Evolutionary conservation across 352 stramenopile genomes (phyloP), one percentile per base, ranked within the genome.

Genomic region (Thalassiosira hispida): DNA sequence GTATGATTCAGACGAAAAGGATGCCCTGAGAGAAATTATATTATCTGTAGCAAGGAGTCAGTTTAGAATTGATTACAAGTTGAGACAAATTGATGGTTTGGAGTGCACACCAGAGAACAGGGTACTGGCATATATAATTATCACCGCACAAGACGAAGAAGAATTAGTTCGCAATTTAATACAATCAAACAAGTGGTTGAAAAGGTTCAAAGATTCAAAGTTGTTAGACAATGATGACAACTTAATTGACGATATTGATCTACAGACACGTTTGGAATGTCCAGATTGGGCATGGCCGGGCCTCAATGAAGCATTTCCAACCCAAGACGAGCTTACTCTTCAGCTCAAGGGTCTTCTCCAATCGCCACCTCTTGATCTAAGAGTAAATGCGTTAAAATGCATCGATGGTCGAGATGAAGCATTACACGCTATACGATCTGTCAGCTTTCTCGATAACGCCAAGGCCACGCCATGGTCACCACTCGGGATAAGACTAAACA

Each of bases 311-410:
- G 59, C 33, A 25, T 67, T 55, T 55, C 59, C 59, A 12, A 18
- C 33, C 11, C n/a, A 67, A 40, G 59, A 67, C 5, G 35, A 25
- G 18, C 42, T 67, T n/a, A 49, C 59, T 8, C 35, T 51, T 40
- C 27, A 67, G 4, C 18, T 67, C n/a, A 20, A 40, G 8, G 31
- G 14, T 55, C 31, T 67, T 29, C 29, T 55, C 16, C 35, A 55
- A 23, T 22, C 59, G n/a, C 27, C 59, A 31, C 27, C 38, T 3
- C 38, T 47, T 16, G 38, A 70, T 49, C 22, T 70, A 9, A 16
- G 61, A 23, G 61, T 70, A 6, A 70, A 70, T 59, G 60, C 61
- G 16, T 18, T 70, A 5, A 70, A 70, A 60, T 60, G 61, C n/a
- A 18, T 3, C 5, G 38, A 1, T 22, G 25, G 38, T 44, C 20